Evolutionary conservation across 2,329 filamentous ascomycete genomes (phyloP).

Genomic region (Amphichorda felina): DNA sequence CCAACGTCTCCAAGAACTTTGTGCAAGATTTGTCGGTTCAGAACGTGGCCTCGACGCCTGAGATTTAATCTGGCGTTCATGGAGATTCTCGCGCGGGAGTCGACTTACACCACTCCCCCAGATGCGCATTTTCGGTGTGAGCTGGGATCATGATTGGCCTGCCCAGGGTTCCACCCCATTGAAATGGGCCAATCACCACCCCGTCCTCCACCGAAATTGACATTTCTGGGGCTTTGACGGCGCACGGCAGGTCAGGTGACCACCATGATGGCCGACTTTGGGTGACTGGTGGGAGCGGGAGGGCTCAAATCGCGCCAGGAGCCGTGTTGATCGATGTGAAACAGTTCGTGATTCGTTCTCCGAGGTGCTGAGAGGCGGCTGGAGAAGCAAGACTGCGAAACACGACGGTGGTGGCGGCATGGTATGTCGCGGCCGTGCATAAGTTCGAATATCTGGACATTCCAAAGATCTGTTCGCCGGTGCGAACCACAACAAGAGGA

Average conservation of each 20-base stretch:
- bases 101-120: conserved; percentile 25
- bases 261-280: conserved; percentile 5
- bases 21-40: conserved; percentile 26
- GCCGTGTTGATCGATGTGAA: too few relatives aligned
- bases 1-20: conserved; percentile 15
- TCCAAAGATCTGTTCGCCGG: too few relatives aligned
- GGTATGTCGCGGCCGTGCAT: too few relatives aligned
- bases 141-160: conserved; percentile 11
- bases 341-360: too few relatives aligned
- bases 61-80: conserved; percentile 24
- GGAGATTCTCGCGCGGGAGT: conserved; percentile 19
- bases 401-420: too few relatives aligned
- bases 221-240: conserved; percentile 4
- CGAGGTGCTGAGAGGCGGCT: too few relatives aligned
- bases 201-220: conserved; percentile 7
- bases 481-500: too few relatives aligned
- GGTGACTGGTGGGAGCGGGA: not conserved
- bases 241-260: conserved; percentile 7
- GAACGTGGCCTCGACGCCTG: conserved; percentile 22
- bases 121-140: conserved; percentile 17
- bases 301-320: not conserved
- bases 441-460: too few relatives aligned
- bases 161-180: conserved; percentile 1
- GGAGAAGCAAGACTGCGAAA: too few relatives aligned
- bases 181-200: conserved; percentile 6